Percentiles rank a stretch among this genome's conserved stretches.
phyloP scores from a whole-genome alignment of 1,284 basidiomycete genomes.

The Agroathelia rolfsii region DNA sequence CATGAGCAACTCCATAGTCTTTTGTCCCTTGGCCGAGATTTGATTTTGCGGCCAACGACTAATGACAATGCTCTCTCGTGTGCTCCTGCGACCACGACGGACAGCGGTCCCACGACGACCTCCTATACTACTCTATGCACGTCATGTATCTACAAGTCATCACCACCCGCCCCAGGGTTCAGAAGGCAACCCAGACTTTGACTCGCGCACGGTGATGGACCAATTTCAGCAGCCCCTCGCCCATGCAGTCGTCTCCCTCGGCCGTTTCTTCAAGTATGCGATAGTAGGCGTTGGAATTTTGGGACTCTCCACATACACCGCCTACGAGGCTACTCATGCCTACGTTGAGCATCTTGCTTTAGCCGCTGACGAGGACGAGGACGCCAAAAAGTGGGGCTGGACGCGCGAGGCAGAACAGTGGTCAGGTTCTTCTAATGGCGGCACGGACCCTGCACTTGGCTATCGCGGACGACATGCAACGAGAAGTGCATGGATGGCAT shows the following conservation, averaged over 20 bases:
- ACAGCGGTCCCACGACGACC: no score
- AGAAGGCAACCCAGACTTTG: no score
- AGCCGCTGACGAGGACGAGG: slow-evolving; percentile 40
- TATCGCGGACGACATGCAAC: slow-evolving; percentile 56
- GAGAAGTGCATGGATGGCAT: slow-evolving; percentile 70
- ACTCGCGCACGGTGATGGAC: no score
- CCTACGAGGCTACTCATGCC: slow-evolving; percentile 53
- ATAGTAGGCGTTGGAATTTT: slow-evolving; percentile 29
- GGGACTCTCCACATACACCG: slow-evolving; percentile 28
- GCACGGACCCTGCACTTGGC: slow-evolving; percentile 67
- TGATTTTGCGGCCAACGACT: no score
- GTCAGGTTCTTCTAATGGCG: slow-evolving; percentile 61
- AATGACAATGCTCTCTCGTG: no score
- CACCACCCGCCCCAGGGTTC: no score
- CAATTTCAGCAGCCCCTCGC: no score
- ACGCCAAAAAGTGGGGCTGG: slow-evolving; percentile 63
- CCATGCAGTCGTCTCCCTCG: slow-evolving; percentile 28
- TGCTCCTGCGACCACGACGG: no score
- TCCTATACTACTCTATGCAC: no score
- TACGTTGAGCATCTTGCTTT: slow-evolving; percentile 64
- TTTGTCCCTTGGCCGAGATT: no score
- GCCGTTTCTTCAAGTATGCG: slow-evolving; percentile 30
- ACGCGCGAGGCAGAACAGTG: slow-evolving; percentile 59
- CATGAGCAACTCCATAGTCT: no score
- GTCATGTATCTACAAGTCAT: no score